These are phyloP conservation scores for Leishmania major DNA, from an alignment of 208 protist species.

Conservation along the genomic window DNA sequence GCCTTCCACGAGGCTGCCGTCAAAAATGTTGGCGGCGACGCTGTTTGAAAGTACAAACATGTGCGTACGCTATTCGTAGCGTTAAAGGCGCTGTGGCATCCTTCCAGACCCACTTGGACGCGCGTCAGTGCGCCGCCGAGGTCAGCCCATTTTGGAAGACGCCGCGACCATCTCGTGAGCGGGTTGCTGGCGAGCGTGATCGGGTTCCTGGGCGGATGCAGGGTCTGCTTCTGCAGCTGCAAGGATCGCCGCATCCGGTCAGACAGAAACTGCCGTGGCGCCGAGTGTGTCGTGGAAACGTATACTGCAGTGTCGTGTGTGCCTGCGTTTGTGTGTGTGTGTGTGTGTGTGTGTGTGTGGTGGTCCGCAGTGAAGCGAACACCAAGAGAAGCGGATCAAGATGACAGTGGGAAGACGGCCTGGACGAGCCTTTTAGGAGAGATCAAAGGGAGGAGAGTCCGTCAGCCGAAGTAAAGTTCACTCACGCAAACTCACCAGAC, in stretches of 20 bases:
- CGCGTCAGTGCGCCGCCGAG: slow-evolving; percentile 18
- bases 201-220: slow-evolving; percentile 42
- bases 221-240: slow-evolving; percentile 41
- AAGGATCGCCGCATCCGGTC: not conserved
- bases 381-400: not conserved
- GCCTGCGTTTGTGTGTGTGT: no score
- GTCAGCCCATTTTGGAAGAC: slow-evolving; percentile 39
- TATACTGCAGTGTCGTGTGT: not conserved
- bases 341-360: not conserved
- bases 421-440: not conserved
- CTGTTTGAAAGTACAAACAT: slow-evolving; percentile 73
- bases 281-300: not conserved
- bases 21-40: slow-evolving; percentile 64
- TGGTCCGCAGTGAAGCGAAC: not conserved
- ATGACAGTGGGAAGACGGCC: not conserved
- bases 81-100: slow-evolving; percentile 86
- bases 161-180: slow-evolving; percentile 71
- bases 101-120: slow-evolving; percentile 69
- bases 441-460: not conserved
- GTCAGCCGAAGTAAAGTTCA: not conserved
- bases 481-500: not conserved
- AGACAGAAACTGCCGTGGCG: not conserved
- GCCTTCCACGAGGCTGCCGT: slow-evolving; percentile 36
- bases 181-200: slow-evolving; percentile 53
- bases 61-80: slow-evolving; percentile 85